phyloP scores from a whole-genome alignment of 495 filamentous ascomycete species.

The Diplogelasinospora grovesii region DNA sequence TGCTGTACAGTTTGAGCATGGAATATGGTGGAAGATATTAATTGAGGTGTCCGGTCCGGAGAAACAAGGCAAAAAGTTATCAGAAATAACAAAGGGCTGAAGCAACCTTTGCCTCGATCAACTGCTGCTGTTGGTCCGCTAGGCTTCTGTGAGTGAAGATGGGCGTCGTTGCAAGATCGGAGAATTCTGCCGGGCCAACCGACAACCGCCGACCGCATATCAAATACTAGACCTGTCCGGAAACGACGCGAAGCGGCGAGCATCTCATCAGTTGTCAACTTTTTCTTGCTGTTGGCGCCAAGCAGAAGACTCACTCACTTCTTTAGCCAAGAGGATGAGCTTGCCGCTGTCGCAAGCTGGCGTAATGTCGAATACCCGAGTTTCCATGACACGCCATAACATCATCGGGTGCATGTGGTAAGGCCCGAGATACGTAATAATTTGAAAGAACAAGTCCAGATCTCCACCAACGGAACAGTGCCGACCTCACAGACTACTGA shows the following conservation, averaged over 20 bases:
- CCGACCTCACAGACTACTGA: too few relatives aligned
- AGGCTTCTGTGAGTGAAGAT: neutral
- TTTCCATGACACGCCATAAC: constrained; percentile 33
- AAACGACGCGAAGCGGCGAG: constrained; percentile 19
- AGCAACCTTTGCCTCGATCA: too few relatives aligned
- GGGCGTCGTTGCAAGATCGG: neutral
- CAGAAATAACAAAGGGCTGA: too few relatives aligned
- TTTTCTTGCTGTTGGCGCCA: constrained; percentile 1
- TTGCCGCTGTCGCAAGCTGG: constrained; percentile 11
- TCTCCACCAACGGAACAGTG: constrained; percentile 11
- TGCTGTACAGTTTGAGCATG: too few relatives aligned
- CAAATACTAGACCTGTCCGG: constrained; percentile 4
- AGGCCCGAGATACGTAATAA: constrained; percentile 25
- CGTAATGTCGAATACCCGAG: constrained; percentile 15
- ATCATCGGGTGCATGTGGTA: constrained; percentile 17
- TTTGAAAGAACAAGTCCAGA: constrained; percentile 8
- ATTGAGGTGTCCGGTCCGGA: too few relatives aligned
- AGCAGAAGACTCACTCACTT: neutral
- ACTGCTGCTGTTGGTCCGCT: neutral
- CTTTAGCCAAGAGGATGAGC: neutral
- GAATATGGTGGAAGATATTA: too few relatives aligned
- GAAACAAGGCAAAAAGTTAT: too few relatives aligned
- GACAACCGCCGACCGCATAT: constrained; percentile 1
- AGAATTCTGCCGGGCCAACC: neutral
- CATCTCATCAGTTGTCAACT: constrained; percentile 13